These are phyloP conservation scores for Acer saccharum DNA, from an alignment of 345 rosid species.

Conservation along the genomic window DNA sequence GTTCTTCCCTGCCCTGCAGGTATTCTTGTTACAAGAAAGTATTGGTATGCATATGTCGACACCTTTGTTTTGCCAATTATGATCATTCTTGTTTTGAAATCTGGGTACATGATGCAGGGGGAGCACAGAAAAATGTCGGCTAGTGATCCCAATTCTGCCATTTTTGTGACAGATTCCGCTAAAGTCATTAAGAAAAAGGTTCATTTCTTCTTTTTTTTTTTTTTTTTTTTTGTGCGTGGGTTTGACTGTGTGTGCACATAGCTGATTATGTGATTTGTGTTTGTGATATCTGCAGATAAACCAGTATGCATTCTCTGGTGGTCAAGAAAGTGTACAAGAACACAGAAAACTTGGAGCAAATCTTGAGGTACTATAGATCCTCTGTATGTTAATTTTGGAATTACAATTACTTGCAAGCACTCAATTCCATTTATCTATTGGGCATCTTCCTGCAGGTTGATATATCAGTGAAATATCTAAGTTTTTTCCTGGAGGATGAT, in stretches of 20 bases:
- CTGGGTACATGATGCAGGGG: conserved; percentile 54
- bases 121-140: conserved; percentile 97
- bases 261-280: neutral
- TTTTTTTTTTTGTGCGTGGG: neutral
- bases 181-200: conserved; percentile 86
- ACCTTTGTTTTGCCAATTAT: neutral
- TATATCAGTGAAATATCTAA: conserved; percentile 76
- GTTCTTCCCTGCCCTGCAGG: conserved; percentile 89
- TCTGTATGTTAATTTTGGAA: neutral
- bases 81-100: neutral
- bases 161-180: conserved; percentile 87
- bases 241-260: neutral
- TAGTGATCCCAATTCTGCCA: conserved; percentile 93
- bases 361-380: conserved; percentile 60
- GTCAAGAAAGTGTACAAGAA: conserved; percentile 72
- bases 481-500: conserved; percentile 85
- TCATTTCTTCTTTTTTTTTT: neutral
- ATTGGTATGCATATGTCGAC: neutral
- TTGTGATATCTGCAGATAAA: conserved; percentile 52
- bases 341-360: conserved; percentile 80
- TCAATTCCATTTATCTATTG: neutral
- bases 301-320: conserved; percentile 81
- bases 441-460: conserved; percentile 55
- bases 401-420: no score
- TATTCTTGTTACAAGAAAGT: conserved; percentile 15